Conservation (phyloP, 345 rosid genomes). For the Eucalyptus sp. region DNA sequence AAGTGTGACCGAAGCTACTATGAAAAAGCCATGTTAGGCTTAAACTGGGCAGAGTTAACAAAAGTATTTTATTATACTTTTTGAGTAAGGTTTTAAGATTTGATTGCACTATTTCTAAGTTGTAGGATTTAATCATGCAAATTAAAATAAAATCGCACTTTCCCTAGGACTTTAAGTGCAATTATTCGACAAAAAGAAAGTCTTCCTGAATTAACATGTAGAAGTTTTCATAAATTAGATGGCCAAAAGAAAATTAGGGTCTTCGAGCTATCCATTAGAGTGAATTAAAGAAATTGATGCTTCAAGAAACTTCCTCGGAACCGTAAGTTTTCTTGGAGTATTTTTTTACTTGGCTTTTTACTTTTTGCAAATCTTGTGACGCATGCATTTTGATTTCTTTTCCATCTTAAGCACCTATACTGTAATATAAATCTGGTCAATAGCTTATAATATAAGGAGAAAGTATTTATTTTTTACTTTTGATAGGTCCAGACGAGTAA, state of each 20-base stretch:
- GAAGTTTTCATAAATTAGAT: not conserved
- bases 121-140: not conserved
- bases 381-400: not conserved
- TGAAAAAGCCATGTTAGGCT: not conserved
- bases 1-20: not conserved
- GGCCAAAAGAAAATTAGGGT: not conserved
- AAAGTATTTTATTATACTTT: not conserved
- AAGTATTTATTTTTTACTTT: not conserved
- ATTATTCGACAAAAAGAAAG: not conserved
- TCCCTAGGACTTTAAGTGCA: not conserved
- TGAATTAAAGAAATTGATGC: not conserved
- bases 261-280: not conserved
- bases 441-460: not conserved
- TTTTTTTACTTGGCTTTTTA: not conserved
- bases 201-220: not conserved
- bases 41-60: not conserved
- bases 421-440: not conserved
- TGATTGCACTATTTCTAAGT: not conserved
- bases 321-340: not conserved
- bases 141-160: not conserved
- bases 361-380: not conserved
- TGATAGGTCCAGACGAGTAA: not conserved
- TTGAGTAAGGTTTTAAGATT: not conserved
- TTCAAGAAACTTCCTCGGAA: not conserved
- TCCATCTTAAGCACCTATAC: not conserved